Percentiles rank a stretch among this genome's conserved stretches.
These are phyloP conservation scores for Allium sativum DNA, from an alignment of 106 monocot genomes.

Conservation along the genomic window DNA sequence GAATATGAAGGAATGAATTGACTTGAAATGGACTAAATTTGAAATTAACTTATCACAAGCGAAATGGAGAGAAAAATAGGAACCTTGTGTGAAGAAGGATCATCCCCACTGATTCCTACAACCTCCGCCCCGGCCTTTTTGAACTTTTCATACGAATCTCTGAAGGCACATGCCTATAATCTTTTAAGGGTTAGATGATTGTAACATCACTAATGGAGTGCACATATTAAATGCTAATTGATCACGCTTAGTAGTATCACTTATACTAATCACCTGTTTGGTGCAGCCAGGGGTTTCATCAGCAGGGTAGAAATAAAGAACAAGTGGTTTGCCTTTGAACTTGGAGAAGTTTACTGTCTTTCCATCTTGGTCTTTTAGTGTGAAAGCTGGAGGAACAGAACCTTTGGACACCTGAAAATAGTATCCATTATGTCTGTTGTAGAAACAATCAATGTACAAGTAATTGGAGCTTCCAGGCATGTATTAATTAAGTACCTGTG, in stretches of 20 bases:
- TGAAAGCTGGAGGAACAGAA: slow-evolving; percentile 45
- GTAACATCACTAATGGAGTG: no score
- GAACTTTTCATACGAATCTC: slow-evolving; percentile 98
- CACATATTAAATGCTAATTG: no score
- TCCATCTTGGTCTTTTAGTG: slow-evolving; percentile 78
- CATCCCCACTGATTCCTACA: slow-evolving; percentile 86
- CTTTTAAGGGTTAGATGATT: no score
- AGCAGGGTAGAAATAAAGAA: slow-evolving; percentile 96
- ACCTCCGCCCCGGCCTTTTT: slow-evolving; percentile 97
- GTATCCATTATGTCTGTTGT: background rate
- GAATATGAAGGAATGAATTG: no score
- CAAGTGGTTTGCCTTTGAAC: slow-evolving; percentile 81
- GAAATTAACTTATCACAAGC: no score
- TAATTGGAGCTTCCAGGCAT: background rate
- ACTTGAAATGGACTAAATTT: no score
- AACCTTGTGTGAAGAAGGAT: slow-evolving; percentile 86
- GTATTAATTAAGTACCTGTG: no score
- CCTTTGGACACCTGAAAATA: slow-evolving; percentile 58
- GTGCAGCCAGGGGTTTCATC: slow-evolving; percentile 96
- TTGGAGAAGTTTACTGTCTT: slow-evolving; percentile 56
- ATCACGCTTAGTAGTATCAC: no score
- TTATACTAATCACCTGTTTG: slow-evolving; percentile 43
- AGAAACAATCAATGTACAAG: background rate
- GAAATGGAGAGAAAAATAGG: background rate
- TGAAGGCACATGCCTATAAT: slow-evolving; percentile 81